Percentiles rank a stretch among this genome's conserved stretches.
These are phyloP conservation scores for Starmerella bacillaris DNA, from an alignment of 805 yeast species.

Conservation along the genomic window DNA sequence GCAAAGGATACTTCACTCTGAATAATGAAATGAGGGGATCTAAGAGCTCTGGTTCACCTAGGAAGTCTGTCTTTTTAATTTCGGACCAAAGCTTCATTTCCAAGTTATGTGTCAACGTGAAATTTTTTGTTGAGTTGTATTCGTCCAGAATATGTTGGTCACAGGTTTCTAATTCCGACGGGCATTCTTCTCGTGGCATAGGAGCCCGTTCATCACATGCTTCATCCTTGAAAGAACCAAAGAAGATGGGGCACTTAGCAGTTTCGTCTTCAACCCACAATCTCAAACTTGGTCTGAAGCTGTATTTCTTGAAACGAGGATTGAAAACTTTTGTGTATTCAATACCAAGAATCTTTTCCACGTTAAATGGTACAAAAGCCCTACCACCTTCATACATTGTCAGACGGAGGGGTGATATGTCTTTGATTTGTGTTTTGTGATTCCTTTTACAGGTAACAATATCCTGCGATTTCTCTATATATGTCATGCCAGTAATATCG, in stretches of 20 bases:
- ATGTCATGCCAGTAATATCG: slow-evolving; percentile 37
- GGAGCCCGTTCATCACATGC: background rate
- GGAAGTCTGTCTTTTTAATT: background rate
- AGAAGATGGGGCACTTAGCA: background rate
- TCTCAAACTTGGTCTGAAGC: slow-evolving; percentile 5
- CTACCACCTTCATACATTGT: slow-evolving; percentile 41
- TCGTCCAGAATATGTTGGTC: slow-evolving; percentile 7
- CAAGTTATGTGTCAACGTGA: slow-evolving; percentile 3
- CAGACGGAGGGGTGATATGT: slow-evolving; percentile 10
- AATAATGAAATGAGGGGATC: background rate
- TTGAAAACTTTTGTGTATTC: background rate
- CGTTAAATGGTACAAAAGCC: slow-evolving; percentile 29
- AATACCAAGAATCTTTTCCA: slow-evolving; percentile 21
- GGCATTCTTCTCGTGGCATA: background rate
- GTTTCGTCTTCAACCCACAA: slow-evolving; percentile 5
- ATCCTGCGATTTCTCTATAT: slow-evolving; percentile 6
- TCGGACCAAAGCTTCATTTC: slow-evolving; percentile 5
- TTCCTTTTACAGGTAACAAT: background rate
- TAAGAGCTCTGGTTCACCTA: background rate
- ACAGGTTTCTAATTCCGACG: slow-evolving; percentile 10
- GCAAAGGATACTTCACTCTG: background rate
- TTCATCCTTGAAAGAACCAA: background rate
- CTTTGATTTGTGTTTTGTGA: background rate
- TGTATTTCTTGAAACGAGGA: slow-evolving; percentile 13
- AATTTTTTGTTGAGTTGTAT: slow-evolving; percentile 4